These are phyloP conservation scores for Trypethelium eluteriae DNA, from an alignment of 495 filamentous ascomycete species.

Conservation along the genomic window DNA sequence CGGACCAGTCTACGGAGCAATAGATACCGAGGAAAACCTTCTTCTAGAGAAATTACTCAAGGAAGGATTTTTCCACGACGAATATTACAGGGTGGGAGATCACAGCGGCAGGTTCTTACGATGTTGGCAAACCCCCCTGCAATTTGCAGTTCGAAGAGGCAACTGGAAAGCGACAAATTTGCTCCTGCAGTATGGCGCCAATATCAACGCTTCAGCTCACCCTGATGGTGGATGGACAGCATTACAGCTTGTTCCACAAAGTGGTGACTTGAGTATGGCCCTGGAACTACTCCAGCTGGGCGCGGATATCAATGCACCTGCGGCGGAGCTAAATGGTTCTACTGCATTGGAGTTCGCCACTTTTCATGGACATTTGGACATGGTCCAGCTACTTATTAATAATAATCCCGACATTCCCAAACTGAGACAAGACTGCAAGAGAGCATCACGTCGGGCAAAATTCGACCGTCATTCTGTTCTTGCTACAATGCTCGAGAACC, in stretches of 20 bases:
- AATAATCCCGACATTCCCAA: neutral
- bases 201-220: neutral
- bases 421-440: neutral
- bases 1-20: neutral
- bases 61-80: neutral
- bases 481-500: constrained; percentile 7
- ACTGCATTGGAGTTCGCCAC: neutral
- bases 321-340: too few relatives aligned
- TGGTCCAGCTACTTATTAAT: neutral
- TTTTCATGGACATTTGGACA: neutral
- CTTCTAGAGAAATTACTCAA: constrained; percentile 1
- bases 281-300: neutral
- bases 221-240: neutral
- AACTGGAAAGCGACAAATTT: neutral
- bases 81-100: neutral
- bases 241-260: neutral
- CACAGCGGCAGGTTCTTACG: neutral
- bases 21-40: neutral
- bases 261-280: neutral
- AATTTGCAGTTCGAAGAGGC: neutral
- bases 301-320: constrained; percentile 2
- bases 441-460: neutral
- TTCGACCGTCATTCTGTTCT: neutral
- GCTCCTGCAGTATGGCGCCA: neutral
- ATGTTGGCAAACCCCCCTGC: neutral